Base-by-base conservation (phyloP, 192 early-diverging fungal genomes). In the Podila verticillata region DNA sequence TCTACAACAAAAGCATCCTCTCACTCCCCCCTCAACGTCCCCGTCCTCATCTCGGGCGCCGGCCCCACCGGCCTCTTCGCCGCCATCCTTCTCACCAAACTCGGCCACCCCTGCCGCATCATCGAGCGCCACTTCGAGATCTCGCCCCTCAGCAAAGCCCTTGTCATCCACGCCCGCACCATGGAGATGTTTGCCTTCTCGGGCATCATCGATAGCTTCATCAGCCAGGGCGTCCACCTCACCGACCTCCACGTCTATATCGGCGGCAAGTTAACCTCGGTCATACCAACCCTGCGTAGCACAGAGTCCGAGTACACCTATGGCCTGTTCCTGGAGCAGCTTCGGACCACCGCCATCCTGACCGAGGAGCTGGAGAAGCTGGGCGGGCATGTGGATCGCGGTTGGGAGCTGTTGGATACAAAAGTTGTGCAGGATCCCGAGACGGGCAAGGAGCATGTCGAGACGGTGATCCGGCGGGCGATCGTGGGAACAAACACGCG, bases 11-110 rank as follows among this genome's bases (percentile, higher is more conserved):
- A 47, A 24, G 5, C 65, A 7, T 36, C 60, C 17, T 2, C 44
- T 17, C 5, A 44, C 17, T n/a, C 29, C 26, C 34, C 51, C 19
- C 32, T 63, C 58, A 61, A 64, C 19, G 31, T 67, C 29, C 77
- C 77, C 6, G 77, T 80, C 44, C 70, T 80, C 56, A 80, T 80
- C 61, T 80, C 70, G 0, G 77, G 77, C 24, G 77, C 70, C 19
- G 77, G 77, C 15, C 77, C 77, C 29, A 49, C 61, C 5, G 77
- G 77, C 35, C 64, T 80, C 59, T 80, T 64, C 57, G 70, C 69
- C 24, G 77, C 77, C 29, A 66, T 80, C 65, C 65, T 80, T 0
- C 70, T 80, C 22, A 80, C 77, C 19, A 72, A 80, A 47, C 60
- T 80, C 51, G 71, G 71, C 35, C 63, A 72, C 61, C 77, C 70